Conservation (phyloP, 495 filamentous ascomycete genomes). For the Penicillium pulvis region DNA sequence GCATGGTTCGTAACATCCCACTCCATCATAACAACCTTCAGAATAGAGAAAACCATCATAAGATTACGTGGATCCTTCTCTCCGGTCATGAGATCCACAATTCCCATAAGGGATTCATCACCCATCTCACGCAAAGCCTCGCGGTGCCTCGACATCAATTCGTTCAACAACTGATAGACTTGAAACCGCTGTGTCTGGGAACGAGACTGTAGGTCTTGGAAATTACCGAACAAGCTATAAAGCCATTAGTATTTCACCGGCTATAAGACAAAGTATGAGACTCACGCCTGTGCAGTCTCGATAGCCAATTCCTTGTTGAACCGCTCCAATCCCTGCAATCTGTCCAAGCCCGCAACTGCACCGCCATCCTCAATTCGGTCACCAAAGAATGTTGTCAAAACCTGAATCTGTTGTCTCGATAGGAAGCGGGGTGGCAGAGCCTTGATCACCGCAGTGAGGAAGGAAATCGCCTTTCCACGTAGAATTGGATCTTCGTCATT, state of each 20-base stretch:
- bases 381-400: constrained; percentile 60
- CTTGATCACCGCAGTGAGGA: constrained; percentile 65
- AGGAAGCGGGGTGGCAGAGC: constrained; percentile 59
- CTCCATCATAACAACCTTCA: constrained; percentile 72
- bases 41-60: constrained; percentile 75
- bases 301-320: constrained; percentile 52
- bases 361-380: constrained; percentile 65
- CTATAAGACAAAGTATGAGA: constrained; percentile 1
- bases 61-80: constrained; percentile 79
- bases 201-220: constrained; percentile 62
- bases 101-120: constrained; percentile 60
- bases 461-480: constrained; percentile 67
- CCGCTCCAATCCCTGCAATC: constrained; percentile 48
- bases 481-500: constrained; percentile 68
- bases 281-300: constrained; percentile 53
- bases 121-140: constrained; percentile 56
- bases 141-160: constrained; percentile 65
- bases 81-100: constrained; percentile 69
- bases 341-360: constrained; percentile 50
- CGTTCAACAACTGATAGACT: constrained; percentile 64
- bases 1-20: constrained; percentile 66
- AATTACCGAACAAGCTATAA: constrained; percentile 50
- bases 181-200: constrained; percentile 63
- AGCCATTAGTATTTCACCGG: constrained; percentile 17
- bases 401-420: constrained; percentile 67